Evolutionary conservation across 306 rosid species (phyloP).

Genomic region (Alnus glutinosa): DNA sequence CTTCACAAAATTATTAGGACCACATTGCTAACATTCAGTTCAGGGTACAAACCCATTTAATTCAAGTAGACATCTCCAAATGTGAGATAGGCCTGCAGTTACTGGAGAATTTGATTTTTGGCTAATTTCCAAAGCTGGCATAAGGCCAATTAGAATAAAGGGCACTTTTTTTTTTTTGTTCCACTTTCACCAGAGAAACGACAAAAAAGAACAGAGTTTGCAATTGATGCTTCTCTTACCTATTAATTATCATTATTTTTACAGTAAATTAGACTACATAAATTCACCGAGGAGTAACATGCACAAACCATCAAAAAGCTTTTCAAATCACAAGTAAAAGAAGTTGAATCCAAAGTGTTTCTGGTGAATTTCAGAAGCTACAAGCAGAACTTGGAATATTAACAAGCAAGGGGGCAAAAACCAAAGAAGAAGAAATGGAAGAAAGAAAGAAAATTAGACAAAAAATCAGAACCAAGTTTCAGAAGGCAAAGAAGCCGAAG

Average conservation of each 20-base stretch:
- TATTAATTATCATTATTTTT: background rate
- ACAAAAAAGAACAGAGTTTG: background rate
- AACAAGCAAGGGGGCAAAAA: constrained; percentile 4
- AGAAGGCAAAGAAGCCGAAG: background rate
- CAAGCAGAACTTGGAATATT: constrained; percentile 7
- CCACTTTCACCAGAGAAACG: background rate
- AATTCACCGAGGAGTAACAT: background rate
- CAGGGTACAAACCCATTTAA: background rate
- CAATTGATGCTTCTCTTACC: background rate
- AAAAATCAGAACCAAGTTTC: constrained; percentile 10
- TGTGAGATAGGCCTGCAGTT: constrained; percentile 1
- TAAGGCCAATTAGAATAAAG: background rate
- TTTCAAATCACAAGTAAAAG: background rate
- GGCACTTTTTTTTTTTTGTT: background rate
- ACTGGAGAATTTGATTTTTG: background rate
- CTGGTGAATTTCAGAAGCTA: constrained; percentile 7
- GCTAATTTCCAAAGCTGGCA: background rate
- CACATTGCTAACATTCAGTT: background rate
- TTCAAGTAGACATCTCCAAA: background rate
- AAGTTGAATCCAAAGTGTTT: background rate
- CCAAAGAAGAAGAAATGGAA: background rate
- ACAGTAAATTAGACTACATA: background rate
- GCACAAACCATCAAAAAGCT: background rate
- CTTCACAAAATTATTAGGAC: background rate
- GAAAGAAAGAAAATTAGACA: background rate